These are phyloP conservation scores for Mayamaea pseudoterrestris DNA, from an alignment of 108 stramenopile species.

Conservation along the genomic window DNA sequence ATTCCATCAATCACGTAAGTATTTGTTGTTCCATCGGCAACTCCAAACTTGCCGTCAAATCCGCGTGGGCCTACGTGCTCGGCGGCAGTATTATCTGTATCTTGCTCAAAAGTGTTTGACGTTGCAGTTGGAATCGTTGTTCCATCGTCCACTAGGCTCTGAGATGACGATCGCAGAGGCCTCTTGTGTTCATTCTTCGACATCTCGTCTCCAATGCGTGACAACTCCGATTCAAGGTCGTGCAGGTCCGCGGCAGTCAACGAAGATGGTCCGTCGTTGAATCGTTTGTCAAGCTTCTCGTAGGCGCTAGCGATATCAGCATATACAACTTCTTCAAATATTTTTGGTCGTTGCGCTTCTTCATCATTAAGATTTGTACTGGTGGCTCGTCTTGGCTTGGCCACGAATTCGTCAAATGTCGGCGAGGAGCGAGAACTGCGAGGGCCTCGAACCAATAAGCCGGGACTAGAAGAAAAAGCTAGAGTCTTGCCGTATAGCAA, in stretches of 20 bases:
- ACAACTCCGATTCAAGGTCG: conserved; percentile 21
- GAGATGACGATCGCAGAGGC: not conserved
- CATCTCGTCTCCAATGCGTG: conserved; percentile 50
- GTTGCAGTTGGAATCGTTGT: not conserved
- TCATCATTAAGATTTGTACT: too few species aligned
- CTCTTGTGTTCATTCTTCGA: conserved; percentile 25
- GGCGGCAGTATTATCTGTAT: conserved; percentile 26
- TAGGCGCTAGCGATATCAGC: conserved; percentile 46
- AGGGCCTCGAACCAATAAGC: too few species aligned
- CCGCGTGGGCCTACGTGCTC: too few species aligned
- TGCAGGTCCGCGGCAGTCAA: conserved; percentile 34
- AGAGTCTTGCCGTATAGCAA: too few species aligned
- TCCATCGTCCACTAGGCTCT: not conserved
- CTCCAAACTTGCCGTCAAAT: conserved; percentile 35
- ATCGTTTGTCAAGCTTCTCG: conserved; percentile 45
- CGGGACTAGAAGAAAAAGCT: too few species aligned
- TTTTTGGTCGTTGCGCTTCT: conserved; percentile 33
- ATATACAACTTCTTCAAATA: conserved; percentile 41
- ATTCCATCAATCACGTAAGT: conserved; percentile 68
- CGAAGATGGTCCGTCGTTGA: conserved; percentile 40
- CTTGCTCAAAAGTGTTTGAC: not conserved
- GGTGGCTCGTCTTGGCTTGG: too few species aligned
- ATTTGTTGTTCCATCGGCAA: conserved; percentile 57
- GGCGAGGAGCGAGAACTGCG: too few species aligned
- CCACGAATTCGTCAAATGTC: too few species aligned